A percentile compares a stretch with the other conserved stretches of the same genome.
Evolutionary conservation across 148 eudicot species (phyloP).

Genomic region (Dianthus caryophyllus): DNA sequence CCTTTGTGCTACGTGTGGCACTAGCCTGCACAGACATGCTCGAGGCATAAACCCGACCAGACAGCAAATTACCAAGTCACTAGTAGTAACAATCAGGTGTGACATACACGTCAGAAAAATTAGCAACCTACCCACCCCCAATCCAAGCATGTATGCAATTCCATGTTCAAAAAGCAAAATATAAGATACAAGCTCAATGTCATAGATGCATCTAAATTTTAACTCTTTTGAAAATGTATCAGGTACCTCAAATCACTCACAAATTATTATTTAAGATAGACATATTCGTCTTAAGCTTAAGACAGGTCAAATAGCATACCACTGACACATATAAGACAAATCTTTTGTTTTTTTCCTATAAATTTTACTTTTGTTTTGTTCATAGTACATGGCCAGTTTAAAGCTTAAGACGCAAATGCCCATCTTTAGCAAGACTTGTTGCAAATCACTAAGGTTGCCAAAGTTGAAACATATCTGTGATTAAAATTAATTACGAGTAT

Average conservation of each 20-base stretch:
- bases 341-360: no score
- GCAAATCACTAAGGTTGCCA: no score
- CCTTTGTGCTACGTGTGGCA: not conserved
- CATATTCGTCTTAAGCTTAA: no score
- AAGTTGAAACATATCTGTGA: not conserved
- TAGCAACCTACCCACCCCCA: not conserved
- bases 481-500: not conserved
- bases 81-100: not conserved
- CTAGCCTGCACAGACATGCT: not conserved
- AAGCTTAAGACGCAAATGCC: not conserved
- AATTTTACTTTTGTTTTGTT: no score
- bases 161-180: not conserved
- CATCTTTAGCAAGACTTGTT: no score
- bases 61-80: conserved; percentile 1
- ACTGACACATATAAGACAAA: no score
- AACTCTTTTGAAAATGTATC: not conserved
- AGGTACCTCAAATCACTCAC: not conserved
- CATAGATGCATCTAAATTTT: not conserved
- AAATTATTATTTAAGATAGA: no score
- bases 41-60: not conserved
- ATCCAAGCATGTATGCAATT: not conserved
- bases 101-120: not conserved
- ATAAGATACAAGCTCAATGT: not conserved
- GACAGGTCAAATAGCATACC: no score
- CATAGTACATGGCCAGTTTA: no score